Evolutionary conservation across 1,139 yeast species (phyloP), one percentile per base, ranked within the genome.

Genomic region (Scheffersomyces parashehatae): DNA sequence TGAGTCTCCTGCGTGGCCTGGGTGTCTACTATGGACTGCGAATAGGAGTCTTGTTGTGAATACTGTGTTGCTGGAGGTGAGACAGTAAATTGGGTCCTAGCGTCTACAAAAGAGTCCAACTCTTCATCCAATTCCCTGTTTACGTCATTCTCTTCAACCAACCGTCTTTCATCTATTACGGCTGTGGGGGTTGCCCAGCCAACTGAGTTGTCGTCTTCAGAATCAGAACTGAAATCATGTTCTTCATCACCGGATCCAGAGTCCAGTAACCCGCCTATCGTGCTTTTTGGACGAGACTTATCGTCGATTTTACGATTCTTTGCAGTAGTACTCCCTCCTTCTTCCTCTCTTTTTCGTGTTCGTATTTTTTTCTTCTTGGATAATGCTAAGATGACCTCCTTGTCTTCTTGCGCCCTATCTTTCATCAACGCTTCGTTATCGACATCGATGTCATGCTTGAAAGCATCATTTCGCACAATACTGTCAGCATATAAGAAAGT

Each of bases 401-500:
- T 29, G 11, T n/a, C 30, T 9, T 29, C n/a, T 29, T 33, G 16
- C 32, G 31, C 29, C 29, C 37, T 14, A n/a, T 15, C 29, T 11
- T 20, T 12, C 29, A 37, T 37, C 3, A 36, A 37, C 9, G 13
- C 34, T 26, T 42, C 12, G 12, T 34, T 37, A 39, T 50, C 52
- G 26, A 20, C 41, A 20, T 55, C 58, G 9, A 56, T 54, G 44
- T 60, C 65, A 5, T 46, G 40, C 4, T 46, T 48, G 37, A 54
- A 60, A 5, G 47, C 43, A n/a, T 50, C 47, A 2, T 46, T 43
- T 12, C 44, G 46, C 16, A 61, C 51, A 5, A 53, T 42, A 5
- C 45, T 41, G 45, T 67, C 73, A 14, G 50, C 62, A 44, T 62
- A 69, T 11, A 42, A 45, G 11, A 34, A 39, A 3, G 48, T 35